Evolutionary conservation across 2,329 filamentous ascomycete genomes (phyloP).

Genomic region (Fonsecaea erecta): DNA sequence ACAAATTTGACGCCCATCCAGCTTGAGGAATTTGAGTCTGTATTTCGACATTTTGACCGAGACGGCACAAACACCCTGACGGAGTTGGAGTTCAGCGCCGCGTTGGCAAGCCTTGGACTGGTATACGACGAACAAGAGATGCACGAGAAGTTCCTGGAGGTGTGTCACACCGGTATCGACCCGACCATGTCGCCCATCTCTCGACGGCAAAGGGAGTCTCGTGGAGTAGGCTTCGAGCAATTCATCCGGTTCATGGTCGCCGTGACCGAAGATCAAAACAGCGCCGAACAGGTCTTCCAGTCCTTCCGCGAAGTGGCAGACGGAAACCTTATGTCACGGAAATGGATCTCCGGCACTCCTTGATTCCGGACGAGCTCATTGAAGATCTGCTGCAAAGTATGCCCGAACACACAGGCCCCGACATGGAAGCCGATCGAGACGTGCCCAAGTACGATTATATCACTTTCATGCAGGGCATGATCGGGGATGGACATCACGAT

Average conservation of each 20-base stretch:
- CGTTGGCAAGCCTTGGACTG: slow-evolving; percentile 88
- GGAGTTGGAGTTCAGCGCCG: slow-evolving; percentile 94
- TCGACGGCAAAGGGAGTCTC: slow-evolving; percentile 38
- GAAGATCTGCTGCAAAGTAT: slow-evolving; percentile 88
- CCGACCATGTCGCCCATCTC: slow-evolving; percentile 46
- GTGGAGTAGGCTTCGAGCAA: slow-evolving; percentile 91
- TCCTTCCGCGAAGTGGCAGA: slow-evolving; percentile 97
- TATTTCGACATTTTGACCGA: slow-evolving; percentile 96
- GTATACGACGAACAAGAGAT: slow-evolving; percentile 98
- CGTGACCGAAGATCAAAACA: slow-evolving; percentile 98
- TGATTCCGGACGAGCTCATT: slow-evolving; percentile 96
- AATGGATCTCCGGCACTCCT: slow-evolving; percentile 89
- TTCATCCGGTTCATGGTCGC: slow-evolving; percentile 99
- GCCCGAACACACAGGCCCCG: slow-evolving; percentile 80
- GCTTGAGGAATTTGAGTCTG: slow-evolving; percentile 96
- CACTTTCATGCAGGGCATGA: slow-evolving; percentile 90
- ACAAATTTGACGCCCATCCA: slow-evolving; percentile 98
- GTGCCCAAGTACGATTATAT: slow-evolving; percentile 94
- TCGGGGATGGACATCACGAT: slow-evolving; percentile 48
- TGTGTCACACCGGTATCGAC: slow-evolving; percentile 56
- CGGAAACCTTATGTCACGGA: slow-evolving; percentile 98
- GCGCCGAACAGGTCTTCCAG: slow-evolving; percentile 97
- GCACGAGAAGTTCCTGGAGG: slow-evolving; percentile 90
- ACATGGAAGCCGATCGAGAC: slow-evolving; percentile 82
- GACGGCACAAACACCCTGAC: slow-evolving; percentile 87